Base-by-base conservation (phyloP, 257 asterid species). In the Solanum stenotomum region DNA sequence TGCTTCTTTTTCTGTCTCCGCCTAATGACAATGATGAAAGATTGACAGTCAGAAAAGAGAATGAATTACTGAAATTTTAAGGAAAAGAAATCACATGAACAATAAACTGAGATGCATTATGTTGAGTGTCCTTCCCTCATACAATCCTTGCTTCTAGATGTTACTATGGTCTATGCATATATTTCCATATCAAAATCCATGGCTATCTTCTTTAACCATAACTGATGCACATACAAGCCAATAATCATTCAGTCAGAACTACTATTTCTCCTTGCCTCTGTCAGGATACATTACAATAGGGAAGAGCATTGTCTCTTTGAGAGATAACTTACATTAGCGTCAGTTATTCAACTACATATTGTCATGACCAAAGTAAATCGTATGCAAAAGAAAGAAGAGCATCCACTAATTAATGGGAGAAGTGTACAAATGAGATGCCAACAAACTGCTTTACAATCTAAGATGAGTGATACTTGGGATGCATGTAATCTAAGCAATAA, bases 1-100 rank as follows among this genome's bases (percentile, higher is more conserved):
- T 1, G 94, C 99, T 92, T 95, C 99, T 89, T 94, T 95, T 37
- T 94, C 96, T 9, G 99, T 97, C 93, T 93, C 98, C 31, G 95
- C 96, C 98, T 95, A 89, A 87, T 87, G 61, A 68, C 56, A 27
- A 68, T 16, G 20, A 42, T 33, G 56, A 7, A 38, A 29, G 22
- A 34, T 37, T 61, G 72, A 90, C 52, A 88, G 81, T 78, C 27
- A 84, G 87, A 87, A 40, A 83, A 84, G n/a, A 34, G 59, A 74
- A 10, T 88, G 59, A 46, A 46, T 86, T 37, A 89, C 86, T 10
- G 52, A 25, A 76, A 38, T 44, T 42, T 27, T 35, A 44, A 44
- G 85, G 37, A 27, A 25, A 44, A 44, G 38, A 44, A 46, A 44
- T 49, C 85, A 46, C 15, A 79, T 29, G 40, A 40, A 27, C 61